A percentile compares a stretch with the other conserved stretches of the same genome.
Evolutionary conservation across 441 rosid genomes (phyloP).

Genomic region (Populus hybrid): DNA sequence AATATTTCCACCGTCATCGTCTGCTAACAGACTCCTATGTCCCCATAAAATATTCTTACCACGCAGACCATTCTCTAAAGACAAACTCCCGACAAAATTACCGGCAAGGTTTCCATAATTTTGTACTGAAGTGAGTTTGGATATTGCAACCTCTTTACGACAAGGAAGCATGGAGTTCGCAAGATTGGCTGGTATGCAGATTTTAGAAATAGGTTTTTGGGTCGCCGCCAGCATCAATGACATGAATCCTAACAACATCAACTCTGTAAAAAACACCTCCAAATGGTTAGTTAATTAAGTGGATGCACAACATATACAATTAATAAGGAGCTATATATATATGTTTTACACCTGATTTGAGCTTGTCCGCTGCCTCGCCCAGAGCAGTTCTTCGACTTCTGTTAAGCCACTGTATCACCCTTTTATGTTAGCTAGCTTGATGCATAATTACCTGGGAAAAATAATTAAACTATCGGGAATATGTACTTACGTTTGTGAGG

Average conservation of each 20-base stretch:
- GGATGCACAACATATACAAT: neutral
- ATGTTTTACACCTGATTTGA: slow-evolving; percentile 33
- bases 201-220: slow-evolving; percentile 23
- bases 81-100: neutral
- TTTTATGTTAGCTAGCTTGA: neutral
- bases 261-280: slow-evolving; percentile 21
- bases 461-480: neutral
- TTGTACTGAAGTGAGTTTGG: neutral
- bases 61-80: neutral
- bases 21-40: neutral
- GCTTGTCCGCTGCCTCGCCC: slow-evolving; percentile 36
- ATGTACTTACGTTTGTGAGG: neutral
- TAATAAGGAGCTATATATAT: neutral
- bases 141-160: neutral
- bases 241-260: slow-evolving; percentile 43
- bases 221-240: slow-evolving; percentile 35
- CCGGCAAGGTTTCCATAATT: neutral
- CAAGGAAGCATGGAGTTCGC: slow-evolving; percentile 44
- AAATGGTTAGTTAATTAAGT: neutral
- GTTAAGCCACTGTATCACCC: slow-evolving; percentile 36
- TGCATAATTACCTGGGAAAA: neutral
- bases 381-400: slow-evolving; percentile 29
- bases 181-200: slow-evolving; percentile 28
- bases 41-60: neutral
- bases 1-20: neutral